Evolutionary conservation across 1,284 basidiomycete species (phyloP).

Genomic region (Ceratobasidium papillatum): DNA sequence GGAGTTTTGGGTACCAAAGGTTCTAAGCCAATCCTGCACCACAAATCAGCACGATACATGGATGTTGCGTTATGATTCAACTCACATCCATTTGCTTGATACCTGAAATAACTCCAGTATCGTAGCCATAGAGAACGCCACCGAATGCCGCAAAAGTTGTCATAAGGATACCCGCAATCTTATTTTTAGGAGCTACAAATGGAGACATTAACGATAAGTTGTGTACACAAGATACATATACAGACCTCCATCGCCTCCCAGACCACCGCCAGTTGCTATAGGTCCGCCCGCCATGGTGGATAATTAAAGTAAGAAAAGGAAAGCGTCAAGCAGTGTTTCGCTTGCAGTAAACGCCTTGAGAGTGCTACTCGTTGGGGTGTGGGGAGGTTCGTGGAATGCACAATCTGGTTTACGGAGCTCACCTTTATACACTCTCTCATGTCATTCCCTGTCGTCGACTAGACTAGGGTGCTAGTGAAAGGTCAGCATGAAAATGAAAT

Average conservation of each 20-base stretch:
- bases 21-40: conserved; percentile 51
- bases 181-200: conserved; percentile 56
- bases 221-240: background rate
- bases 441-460: background rate
- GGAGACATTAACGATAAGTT: background rate
- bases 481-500: background rate
- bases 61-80: background rate
- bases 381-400: background rate
- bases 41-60: background rate
- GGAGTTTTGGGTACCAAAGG: conserved; percentile 59
- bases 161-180: conserved; percentile 65
- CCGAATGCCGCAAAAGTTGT: conserved; percentile 82
- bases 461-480: background rate
- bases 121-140: conserved; percentile 84
- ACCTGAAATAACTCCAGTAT: conserved; percentile 80
- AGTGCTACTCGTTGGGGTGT: background rate
- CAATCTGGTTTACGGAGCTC: background rate
- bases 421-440: background rate
- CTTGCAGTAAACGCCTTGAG: background rate
- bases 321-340: background rate
- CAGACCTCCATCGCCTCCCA: conserved; percentile 57
- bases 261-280: conserved; percentile 54
- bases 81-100: conserved; percentile 62
- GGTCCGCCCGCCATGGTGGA: conserved; percentile 64
- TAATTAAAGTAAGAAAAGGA: background rate